Percentiles rank a stretch among this genome's conserved stretches.
These are phyloP conservation scores for Astraeus odoratus DNA, from an alignment of 768 basidiomycete genomes.

Conservation along the genomic window DNA sequence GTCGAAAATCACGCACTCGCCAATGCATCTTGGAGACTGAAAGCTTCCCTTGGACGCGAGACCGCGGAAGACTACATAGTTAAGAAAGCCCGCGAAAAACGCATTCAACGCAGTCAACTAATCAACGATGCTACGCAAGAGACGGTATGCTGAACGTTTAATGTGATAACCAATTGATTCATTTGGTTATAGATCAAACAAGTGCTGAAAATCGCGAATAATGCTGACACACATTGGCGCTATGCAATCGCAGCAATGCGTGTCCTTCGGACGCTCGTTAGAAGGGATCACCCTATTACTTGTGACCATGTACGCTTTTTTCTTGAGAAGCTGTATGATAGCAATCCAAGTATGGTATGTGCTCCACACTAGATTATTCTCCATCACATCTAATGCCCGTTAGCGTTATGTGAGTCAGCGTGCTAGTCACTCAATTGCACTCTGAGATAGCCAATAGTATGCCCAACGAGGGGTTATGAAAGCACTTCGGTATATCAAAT, in stretches of 20 bases:
- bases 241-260: conserved; percentile 67
- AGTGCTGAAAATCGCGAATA: conserved; percentile 48
- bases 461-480: conserved; percentile 74
- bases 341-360: conserved; percentile 62
- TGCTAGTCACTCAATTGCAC: background rate
- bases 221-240: conserved; percentile 67
- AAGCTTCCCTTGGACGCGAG: conserved; percentile 25
- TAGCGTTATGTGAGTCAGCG: conserved; percentile 51
- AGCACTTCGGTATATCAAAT: conserved; percentile 66
- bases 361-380: background rate
- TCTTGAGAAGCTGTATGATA: conserved; percentile 51
- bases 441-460: conserved; percentile 36
- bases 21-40: conserved; percentile 31
- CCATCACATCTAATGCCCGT: conserved; percentile 4
- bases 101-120: conserved; percentile 36
- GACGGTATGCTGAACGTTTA: conserved; percentile 1
- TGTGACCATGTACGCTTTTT: conserved; percentile 48
- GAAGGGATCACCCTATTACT: conserved; percentile 52
- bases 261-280: conserved; percentile 59
- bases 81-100: conserved; percentile 35
- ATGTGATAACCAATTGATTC: background rate
- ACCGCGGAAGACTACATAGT: conserved; percentile 33
- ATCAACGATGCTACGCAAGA: conserved; percentile 32
- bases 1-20: conserved; percentile 39
- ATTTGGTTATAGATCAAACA: conserved; percentile 25